A percentile compares a stretch with the other conserved stretches of the same genome.
phyloP scores from a whole-genome alignment of 1,284 basidiomycete species.

The Tilletia indica region DNA sequence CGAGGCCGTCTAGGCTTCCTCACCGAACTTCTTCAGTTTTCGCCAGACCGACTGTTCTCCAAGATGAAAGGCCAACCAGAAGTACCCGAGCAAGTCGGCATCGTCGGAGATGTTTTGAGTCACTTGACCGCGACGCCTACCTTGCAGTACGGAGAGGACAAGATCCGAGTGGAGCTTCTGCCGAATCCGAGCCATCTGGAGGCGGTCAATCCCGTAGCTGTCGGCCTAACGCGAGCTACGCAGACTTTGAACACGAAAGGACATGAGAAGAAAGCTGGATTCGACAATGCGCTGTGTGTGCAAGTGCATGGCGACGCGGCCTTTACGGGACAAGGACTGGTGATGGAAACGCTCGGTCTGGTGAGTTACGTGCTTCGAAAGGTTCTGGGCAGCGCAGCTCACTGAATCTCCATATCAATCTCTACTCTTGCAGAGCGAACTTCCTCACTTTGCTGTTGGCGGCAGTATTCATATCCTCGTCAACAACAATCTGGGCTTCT shows the following conservation, averaged over 20 bases:
- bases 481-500: slow-evolving; percentile 75
- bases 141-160: slow-evolving; percentile 53
- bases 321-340: slow-evolving; percentile 81
- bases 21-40: slow-evolving; percentile 66
- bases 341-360: slow-evolving; percentile 83
- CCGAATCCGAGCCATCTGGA: slow-evolving; percentile 87
- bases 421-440: background rate
- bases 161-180: slow-evolving; percentile 70
- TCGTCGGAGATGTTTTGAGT: background rate
- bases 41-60: slow-evolving; percentile 66
- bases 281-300: slow-evolving; percentile 67
- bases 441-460: slow-evolving; percentile 80
- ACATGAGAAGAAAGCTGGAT: background rate
- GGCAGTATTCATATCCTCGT: slow-evolving; percentile 87
- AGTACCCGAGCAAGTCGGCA: slow-evolving; percentile 66
- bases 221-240: slow-evolving; percentile 62
- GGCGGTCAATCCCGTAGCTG: slow-evolving; percentile 77
- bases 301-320: slow-evolving; percentile 86
- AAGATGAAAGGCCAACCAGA: slow-evolving; percentile 80
- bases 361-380: background rate
- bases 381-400: too few species aligned
- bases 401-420: background rate
- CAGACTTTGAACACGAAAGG: slow-evolving; percentile 27
- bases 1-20: slow-evolving; percentile 82
- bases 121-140: slow-evolving; percentile 21